Base-by-base conservation (phyloP, 495 filamentous ascomycete genomes). In the Viridothelium virens region DNA sequence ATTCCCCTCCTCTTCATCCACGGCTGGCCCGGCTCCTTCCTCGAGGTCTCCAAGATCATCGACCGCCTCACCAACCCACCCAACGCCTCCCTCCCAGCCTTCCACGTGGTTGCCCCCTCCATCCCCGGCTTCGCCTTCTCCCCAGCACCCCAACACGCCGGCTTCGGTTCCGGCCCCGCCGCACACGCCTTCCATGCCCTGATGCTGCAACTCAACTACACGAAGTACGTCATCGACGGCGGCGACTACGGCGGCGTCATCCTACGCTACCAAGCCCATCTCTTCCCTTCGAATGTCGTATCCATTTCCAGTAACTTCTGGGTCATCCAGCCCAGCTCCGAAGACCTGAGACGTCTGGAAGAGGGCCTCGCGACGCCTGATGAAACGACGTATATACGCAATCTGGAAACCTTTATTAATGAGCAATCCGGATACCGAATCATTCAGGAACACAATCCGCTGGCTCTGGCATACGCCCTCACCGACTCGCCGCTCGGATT, bases 201-300 rank as follows among this genome's bases (percentile, higher is more conserved):
- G 2, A 92, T 93, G 89, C 67, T 81, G 14, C 76, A 79, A 48
- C 82, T 92, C 10, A 83, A 83, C 0, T 92, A 93, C 76, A 67
- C 74, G 10, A 71, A 83, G 63, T 92, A 93, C 74, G 82, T 83
- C 75, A 83, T 80, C 2, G 84, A 87, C 70, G 87, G 84, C 47
- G 87, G 88, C 62, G 88, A 90, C 71, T 87, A 85, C 83, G 89
- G 87, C 37, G 68, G 69, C 2, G 68, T 73, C 41, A 71, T 77
- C 48, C 66, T 69, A 38, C 73, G 74, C 25, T 68, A 62, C 38
- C 59, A 72, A 9, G 74, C 71, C 7, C 65, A 70, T 12, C 61
- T 71, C 31, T 74, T 70, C 64, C 73, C 74, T 10, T 47, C 70
- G 10, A 50, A 68, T 7, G 69, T 72, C 2, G 56, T 67, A 47